Evolutionary conservation across 805 yeast genomes (phyloP).

Genomic region (Nakazawaea holstii): DNA sequence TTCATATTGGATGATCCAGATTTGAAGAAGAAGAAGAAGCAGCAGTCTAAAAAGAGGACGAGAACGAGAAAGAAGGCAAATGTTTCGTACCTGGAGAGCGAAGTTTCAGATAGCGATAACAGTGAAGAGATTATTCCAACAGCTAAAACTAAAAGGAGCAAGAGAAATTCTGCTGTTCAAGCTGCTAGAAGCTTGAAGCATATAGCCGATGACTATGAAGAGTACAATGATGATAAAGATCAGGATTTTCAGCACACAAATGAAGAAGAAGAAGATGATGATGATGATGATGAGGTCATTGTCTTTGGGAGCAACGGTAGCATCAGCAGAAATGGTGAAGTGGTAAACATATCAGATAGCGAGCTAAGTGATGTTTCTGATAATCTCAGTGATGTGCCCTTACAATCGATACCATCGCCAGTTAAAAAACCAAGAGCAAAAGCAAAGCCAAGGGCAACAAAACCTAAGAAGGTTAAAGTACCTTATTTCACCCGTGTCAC

Average conservation of each 20-base stretch:
- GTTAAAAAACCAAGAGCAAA: slow-evolving; percentile 17
- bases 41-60: slow-evolving; percentile 3
- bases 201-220: slow-evolving; percentile 29
- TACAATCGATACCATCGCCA: slow-evolving; percentile 8
- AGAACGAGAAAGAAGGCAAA: slow-evolving; percentile 8
- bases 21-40: slow-evolving; percentile 9
- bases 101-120: too few relatives aligned
- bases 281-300: slow-evolving; percentile 29
- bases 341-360: slow-evolving; percentile 15
- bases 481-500: slow-evolving; percentile 71
- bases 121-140: slow-evolving; percentile 1
- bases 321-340: slow-evolving; percentile 4
- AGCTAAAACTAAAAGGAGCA: slow-evolving; percentile 10
- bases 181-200: slow-evolving; percentile 20
- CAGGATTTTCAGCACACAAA: slow-evolving; percentile 19
- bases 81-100: not conserved
- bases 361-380: slow-evolving; percentile 15
- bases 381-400: not conserved
- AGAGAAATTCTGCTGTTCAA: slow-evolving; percentile 20
- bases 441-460: slow-evolving; percentile 17
- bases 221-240: slow-evolving; percentile 17
- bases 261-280: slow-evolving; percentile 37
- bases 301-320: slow-evolving; percentile 19
- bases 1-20: slow-evolving; percentile 34
- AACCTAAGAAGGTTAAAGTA: slow-evolving; percentile 37